Conservation (phyloP, 2,329 filamentous ascomycete genomes). For the Colletotrichum orbiculare region DNA sequence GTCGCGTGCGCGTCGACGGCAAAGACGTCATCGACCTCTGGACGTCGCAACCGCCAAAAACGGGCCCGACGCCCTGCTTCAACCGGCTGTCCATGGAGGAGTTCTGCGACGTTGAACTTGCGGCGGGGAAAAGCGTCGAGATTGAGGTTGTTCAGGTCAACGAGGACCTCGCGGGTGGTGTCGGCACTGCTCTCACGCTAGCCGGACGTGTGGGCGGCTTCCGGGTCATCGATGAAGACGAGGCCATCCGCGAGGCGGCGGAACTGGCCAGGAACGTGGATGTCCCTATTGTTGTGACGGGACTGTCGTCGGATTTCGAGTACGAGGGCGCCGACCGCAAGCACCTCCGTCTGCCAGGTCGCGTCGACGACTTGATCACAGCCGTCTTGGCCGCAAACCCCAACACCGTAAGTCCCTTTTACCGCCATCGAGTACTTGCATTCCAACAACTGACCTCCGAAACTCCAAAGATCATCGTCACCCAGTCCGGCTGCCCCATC, state of each 20-base stretch:
- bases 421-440: not conserved
- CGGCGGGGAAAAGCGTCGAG: constrained; percentile 6
- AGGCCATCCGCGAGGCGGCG: constrained; percentile 74
- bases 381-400: constrained; percentile 74
- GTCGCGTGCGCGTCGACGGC: constrained; percentile 41
- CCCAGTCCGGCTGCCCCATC: constrained; percentile 82
- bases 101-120: constrained; percentile 18
- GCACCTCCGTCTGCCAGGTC: constrained; percentile 79
- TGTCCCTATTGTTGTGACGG: constrained; percentile 79
- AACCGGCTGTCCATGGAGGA: constrained; percentile 37
- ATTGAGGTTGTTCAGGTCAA: constrained; percentile 35
- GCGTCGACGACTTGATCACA: constrained; percentile 75
- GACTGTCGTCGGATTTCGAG: constrained; percentile 85
- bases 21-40: constrained; percentile 42
- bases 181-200: constrained; percentile 38
- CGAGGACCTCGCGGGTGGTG: constrained; percentile 39
- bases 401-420: constrained; percentile 60
- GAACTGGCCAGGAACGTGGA: constrained; percentile 76
- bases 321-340: constrained; percentile 82
- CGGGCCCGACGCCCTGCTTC: constrained; percentile 34
- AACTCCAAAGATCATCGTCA: constrained; percentile 65
- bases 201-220: constrained; percentile 65
- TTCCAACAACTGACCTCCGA: not conserved
- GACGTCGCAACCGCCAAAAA: constrained; percentile 33
- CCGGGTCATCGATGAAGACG: constrained; percentile 65